phyloP scores from a whole-genome alignment of 1,284 basidiomycete genomes.

The Caloboletus inedulis region DNA sequence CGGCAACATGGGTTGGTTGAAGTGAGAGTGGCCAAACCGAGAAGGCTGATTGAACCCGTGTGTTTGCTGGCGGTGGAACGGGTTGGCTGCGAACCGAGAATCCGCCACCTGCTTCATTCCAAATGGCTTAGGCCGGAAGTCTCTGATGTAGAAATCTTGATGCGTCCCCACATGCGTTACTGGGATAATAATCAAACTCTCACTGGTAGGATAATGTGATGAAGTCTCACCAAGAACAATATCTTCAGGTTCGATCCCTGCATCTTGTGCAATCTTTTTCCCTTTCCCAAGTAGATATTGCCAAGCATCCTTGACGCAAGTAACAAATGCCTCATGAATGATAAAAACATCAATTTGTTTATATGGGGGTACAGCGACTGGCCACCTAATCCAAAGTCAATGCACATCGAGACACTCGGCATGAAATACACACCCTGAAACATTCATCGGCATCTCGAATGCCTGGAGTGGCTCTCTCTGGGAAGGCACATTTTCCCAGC shows the following conservation, averaged over 20 bases:
- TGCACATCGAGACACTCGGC: background rate
- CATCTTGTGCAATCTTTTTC: slow-evolving; percentile 31
- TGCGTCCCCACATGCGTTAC: slow-evolving; percentile 38
- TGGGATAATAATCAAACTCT: slow-evolving; percentile 14
- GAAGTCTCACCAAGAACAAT: slow-evolving; percentile 41
- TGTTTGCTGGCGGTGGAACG: slow-evolving; percentile 15
- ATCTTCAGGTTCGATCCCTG: slow-evolving; percentile 42
- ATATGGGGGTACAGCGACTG: slow-evolving; percentile 39
- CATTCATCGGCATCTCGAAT: slow-evolving; percentile 33
- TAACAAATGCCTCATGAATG: slow-evolving; percentile 34
- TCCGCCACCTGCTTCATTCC: slow-evolving; percentile 7
- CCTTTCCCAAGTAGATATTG: slow-evolving; percentile 39
- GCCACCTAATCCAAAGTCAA: slow-evolving; percentile 39
- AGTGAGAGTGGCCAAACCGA: slow-evolving; percentile 10
- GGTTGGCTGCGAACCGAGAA: slow-evolving; percentile 11
- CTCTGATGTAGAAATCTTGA: slow-evolving; percentile 38
- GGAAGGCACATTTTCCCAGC: slow-evolving; percentile 34
- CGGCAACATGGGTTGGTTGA: slow-evolving; percentile 27
- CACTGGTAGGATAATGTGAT: background rate
- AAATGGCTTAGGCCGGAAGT: slow-evolving; percentile 28
- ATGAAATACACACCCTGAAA: slow-evolving; percentile 38
- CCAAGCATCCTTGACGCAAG: slow-evolving; percentile 43
- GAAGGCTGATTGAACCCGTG: slow-evolving; percentile 20
- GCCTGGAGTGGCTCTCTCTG: slow-evolving; percentile 29
- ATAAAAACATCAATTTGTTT: slow-evolving; percentile 39